phyloP scores from a whole-genome alignment of 306 rosid genomes.

The Boehmeria nivea region DNA sequence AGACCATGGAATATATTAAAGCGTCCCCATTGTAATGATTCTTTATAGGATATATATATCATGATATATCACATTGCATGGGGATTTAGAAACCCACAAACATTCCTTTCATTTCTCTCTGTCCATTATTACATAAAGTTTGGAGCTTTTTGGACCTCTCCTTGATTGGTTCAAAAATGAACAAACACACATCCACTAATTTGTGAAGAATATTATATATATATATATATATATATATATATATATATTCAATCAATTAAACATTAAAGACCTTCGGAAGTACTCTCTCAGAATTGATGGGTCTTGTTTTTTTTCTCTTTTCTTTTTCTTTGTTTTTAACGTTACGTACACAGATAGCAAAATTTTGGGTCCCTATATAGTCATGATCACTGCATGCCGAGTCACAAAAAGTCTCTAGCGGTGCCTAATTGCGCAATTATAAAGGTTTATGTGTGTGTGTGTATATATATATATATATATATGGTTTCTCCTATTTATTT shows the following conservation, averaged over 20 bases:
- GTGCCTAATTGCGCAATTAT: constrained; percentile 5
- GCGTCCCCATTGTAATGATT: constrained; percentile 30
- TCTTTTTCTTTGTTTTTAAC: not conserved
- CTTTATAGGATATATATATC: not conserved
- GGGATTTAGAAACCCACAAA: constrained; percentile 41
- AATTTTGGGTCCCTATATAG: constrained; percentile 2
- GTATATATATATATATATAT: not conserved
- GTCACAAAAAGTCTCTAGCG: not conserved
- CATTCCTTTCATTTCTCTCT: constrained; percentile 23
- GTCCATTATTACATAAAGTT: constrained; percentile 48
- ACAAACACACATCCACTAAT: constrained; percentile 10
- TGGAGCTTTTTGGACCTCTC: constrained; percentile 18
- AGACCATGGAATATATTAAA: constrained; percentile 60
- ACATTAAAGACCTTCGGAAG: constrained; percentile 2
- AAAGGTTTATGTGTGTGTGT: not conserved
- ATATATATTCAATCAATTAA: constrained; percentile 5
- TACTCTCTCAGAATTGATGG: constrained; percentile 15
- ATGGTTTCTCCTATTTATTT: too few species aligned
- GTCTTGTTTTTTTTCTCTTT: not conserved
- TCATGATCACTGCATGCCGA: not conserved
- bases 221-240: not conserved
- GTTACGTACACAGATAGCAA: not conserved
- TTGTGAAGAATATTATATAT: not conserved
- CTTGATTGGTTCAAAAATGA: constrained; percentile 19
- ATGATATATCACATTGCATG: constrained; percentile 33